Evolutionary conservation across 2,329 filamentous ascomycete genomes (phyloP).

Genomic region (Whalleya microplaca): DNA sequence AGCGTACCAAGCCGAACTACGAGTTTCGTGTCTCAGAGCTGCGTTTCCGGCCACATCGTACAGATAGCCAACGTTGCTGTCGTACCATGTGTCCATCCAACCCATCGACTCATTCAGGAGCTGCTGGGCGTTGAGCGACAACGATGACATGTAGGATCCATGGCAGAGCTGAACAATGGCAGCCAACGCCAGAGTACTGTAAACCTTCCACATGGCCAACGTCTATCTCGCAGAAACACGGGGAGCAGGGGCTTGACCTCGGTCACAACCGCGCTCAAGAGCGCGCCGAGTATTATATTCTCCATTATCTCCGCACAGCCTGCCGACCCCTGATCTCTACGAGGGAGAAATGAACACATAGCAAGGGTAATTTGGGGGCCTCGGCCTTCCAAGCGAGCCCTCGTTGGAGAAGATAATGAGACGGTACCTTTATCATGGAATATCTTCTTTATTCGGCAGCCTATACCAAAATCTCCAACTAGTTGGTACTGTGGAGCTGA

Average conservation of each 20-base stretch:
- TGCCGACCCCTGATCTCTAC: not conserved
- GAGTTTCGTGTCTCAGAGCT: conserved; percentile 59
- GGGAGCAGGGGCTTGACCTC: not conserved
- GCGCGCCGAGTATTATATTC: not conserved
- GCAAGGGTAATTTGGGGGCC: not conserved
- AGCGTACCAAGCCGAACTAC: conserved; percentile 62
- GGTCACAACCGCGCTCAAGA: not conserved
- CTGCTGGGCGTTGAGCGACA: conserved; percentile 38
- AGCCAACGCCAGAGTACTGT: not conserved
- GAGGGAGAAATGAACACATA: not conserved
- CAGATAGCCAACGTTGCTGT: conserved; percentile 54
- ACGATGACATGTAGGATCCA: conserved; percentile 14
- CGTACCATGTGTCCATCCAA: conserved; percentile 60
- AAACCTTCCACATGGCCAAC: not conserved
- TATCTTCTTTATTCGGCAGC: not conserved
- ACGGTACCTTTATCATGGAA: not conserved
- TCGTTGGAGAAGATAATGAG: not conserved
- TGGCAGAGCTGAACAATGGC: not conserved
- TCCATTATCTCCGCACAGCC: not conserved
- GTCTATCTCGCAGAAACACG: not conserved
- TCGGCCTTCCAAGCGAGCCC: not conserved
- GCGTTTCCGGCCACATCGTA: conserved; percentile 50
- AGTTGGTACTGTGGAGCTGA: too few species aligned
- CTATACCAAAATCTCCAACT: not conserved
- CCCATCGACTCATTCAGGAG: conserved; percentile 56